A percentile compares a stretch with the other conserved stretches of the same genome.
Conservation (phyloP, 305 asterid species). For the Fraxinus paxiana region DNA sequence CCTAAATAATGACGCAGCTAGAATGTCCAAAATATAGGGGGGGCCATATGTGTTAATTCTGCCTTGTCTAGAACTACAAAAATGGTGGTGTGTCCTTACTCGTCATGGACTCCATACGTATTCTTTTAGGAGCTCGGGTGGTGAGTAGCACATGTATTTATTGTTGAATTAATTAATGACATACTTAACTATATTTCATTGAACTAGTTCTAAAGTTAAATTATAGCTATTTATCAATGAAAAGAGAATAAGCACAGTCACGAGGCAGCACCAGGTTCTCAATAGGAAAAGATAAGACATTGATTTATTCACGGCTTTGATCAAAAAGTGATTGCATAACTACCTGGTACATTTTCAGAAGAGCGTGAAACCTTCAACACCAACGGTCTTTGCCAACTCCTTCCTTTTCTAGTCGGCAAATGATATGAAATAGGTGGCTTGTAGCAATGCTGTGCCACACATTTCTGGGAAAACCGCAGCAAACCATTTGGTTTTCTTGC, state of each 20-base stretch:
- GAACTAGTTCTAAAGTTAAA: neutral
- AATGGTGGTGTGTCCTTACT: neutral
- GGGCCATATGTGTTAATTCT: neutral
- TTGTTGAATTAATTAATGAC: neutral
- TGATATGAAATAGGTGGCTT: constrained; percentile 28
- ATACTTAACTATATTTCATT: neutral
- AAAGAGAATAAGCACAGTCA: neutral
- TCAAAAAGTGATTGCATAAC: neutral
- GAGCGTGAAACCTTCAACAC: constrained; percentile 50
- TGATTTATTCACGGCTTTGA: neutral
- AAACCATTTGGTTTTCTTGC: constrained; percentile 37
- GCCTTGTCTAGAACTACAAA: neutral
- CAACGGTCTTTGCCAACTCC: constrained; percentile 23
- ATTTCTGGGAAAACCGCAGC: constrained; percentile 34
- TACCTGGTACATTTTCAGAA: constrained; percentile 62
- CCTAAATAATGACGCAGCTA: neutral
- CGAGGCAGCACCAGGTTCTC: neutral
- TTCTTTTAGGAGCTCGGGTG: neutral
- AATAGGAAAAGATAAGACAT: neutral
- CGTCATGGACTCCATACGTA: neutral
- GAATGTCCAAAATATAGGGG: neutral
- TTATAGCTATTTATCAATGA: neutral
- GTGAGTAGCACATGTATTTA: neutral
- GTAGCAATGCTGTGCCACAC: constrained; percentile 24
- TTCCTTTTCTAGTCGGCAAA: constrained; percentile 27